Conservation (phyloP, 805 yeast genomes). For the Metschnikowia aberdeeniae region DNA sequence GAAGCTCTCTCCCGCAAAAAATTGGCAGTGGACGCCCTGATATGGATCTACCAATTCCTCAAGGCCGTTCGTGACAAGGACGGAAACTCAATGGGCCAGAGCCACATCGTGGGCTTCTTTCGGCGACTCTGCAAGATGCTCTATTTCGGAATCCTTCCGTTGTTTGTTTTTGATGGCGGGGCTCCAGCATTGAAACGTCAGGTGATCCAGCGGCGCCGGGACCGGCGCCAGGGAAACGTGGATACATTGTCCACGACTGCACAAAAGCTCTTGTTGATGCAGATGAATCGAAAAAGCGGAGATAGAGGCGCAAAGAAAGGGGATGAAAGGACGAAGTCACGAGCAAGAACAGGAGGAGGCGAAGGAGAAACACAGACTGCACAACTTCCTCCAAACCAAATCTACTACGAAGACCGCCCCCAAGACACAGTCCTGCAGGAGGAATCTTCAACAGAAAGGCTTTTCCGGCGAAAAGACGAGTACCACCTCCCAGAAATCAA, state of each 20-base stretch:
- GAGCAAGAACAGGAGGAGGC: not conserved
- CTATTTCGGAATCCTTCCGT: constrained; percentile 82
- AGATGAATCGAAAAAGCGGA: constrained; percentile 49
- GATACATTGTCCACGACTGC: constrained; percentile 75
- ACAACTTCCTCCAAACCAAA: constrained; percentile 2
- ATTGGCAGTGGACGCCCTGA: constrained; percentile 95
- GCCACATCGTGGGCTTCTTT: constrained; percentile 95
- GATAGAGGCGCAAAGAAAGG: constrained; percentile 12
- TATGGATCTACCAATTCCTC: constrained; percentile 95
- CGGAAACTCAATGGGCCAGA: constrained; percentile 70
- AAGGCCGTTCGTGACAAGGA: constrained; percentile 88
- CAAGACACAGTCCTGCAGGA: too few species aligned
- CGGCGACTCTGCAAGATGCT: constrained; percentile 86
- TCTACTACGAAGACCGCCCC: constrained; percentile 28
- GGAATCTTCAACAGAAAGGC: not conserved
- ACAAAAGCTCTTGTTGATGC: constrained; percentile 71
- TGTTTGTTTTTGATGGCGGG: constrained; percentile 94
- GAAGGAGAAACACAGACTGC: constrained; percentile 24
- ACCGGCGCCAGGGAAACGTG: constrained; percentile 67
- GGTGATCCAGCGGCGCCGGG: constrained; percentile 70
- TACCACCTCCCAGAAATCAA: constrained; percentile 76
- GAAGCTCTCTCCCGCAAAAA: constrained; percentile 76
- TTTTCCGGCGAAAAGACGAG: constrained; percentile 65
- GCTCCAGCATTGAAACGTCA: constrained; percentile 80
- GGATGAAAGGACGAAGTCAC: too few species aligned